Evolutionary conservation across 139 green algal species (phyloP).

Genomic region (Spirogloea muscicola): DNA sequence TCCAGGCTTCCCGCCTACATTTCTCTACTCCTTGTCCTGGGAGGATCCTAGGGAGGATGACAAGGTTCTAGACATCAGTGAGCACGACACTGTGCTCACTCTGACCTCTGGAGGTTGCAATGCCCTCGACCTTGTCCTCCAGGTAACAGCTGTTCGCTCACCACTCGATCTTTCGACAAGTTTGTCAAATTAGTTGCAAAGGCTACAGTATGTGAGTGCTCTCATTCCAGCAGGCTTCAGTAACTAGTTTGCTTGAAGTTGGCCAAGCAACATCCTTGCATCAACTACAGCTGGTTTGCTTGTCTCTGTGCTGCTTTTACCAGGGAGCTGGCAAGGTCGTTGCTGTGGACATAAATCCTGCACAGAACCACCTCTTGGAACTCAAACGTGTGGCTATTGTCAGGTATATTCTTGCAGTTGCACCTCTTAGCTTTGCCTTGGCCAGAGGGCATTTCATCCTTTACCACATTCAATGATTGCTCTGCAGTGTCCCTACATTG

Average conservation of each 20-base stretch:
- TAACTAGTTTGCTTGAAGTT: too few species aligned
- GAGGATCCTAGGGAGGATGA: constrained; percentile 90
- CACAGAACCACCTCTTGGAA: constrained; percentile 89
- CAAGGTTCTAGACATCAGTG: constrained; percentile 73
- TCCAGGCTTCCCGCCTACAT: constrained; percentile 85
- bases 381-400: constrained; percentile 70
- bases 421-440: too few species aligned
- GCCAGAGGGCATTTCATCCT: too few species aligned
- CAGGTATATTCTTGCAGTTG: too few species aligned
- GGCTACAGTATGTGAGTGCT: too few species aligned
- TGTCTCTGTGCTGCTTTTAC: constrained; percentile 6
- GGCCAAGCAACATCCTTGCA: too few species aligned
- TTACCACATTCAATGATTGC: too few species aligned
- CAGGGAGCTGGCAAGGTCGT: constrained; percentile 68
- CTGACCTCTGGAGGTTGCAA: constrained; percentile 98
- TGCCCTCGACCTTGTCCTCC: constrained; percentile 78
- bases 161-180: too few species aligned
- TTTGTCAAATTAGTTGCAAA: too few species aligned
- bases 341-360: constrained; percentile 96
- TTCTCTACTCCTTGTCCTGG: constrained; percentile 98
- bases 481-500: too few species aligned
- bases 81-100: constrained; percentile 82
- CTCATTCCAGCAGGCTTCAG: too few species aligned
- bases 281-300: too few species aligned
- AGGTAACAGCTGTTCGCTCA: constrained; percentile 59